These are phyloP conservation scores for Serpula lacrymans DNA, from an alignment of 768 basidiomycete genomes.

Conservation along the genomic window DNA sequence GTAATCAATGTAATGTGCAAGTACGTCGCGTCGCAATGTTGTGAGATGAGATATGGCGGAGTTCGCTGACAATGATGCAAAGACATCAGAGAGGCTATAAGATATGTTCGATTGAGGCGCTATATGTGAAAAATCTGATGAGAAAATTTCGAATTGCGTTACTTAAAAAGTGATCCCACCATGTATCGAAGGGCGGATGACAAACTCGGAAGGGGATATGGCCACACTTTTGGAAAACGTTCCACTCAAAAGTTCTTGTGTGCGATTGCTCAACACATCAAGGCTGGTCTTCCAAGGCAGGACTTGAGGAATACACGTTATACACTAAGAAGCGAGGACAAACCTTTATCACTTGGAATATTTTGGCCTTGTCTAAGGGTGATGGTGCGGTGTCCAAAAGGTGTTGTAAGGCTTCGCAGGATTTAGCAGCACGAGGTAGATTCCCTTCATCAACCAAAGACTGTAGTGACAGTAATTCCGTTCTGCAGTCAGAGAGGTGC, in stretches of 20 bases:
- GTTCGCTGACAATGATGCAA: slow-evolving; percentile 55
- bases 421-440: slow-evolving; percentile 60
- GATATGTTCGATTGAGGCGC: slow-evolving; percentile 54
- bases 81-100: slow-evolving; percentile 49
- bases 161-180: slow-evolving; percentile 25
- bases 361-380: slow-evolving; percentile 48
- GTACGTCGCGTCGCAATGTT: slow-evolving; percentile 64
- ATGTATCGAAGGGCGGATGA: slow-evolving; percentile 49
- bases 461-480: slow-evolving; percentile 42
- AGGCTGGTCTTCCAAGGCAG: slow-evolving; percentile 45
- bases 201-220: slow-evolving; percentile 46
- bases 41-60: slow-evolving; percentile 55
- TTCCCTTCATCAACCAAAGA: slow-evolving; percentile 51
- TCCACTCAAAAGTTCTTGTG: slow-evolving; percentile 70
- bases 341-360: slow-evolving; percentile 60
- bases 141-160: not conserved
- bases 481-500: slow-evolving; percentile 52
- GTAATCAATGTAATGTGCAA: slow-evolving; percentile 54
- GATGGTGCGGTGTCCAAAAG: slow-evolving; percentile 46
- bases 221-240: slow-evolving; percentile 60
- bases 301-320: slow-evolving; percentile 1
- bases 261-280: slow-evolving; percentile 50
- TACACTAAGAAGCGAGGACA: slow-evolving; percentile 17
- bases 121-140: slow-evolving; percentile 21
- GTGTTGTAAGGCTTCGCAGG: slow-evolving; percentile 38